Base-by-base conservation (phyloP, 2,329 filamentous ascomycete genomes). In the Epichloe typhina region DNA sequence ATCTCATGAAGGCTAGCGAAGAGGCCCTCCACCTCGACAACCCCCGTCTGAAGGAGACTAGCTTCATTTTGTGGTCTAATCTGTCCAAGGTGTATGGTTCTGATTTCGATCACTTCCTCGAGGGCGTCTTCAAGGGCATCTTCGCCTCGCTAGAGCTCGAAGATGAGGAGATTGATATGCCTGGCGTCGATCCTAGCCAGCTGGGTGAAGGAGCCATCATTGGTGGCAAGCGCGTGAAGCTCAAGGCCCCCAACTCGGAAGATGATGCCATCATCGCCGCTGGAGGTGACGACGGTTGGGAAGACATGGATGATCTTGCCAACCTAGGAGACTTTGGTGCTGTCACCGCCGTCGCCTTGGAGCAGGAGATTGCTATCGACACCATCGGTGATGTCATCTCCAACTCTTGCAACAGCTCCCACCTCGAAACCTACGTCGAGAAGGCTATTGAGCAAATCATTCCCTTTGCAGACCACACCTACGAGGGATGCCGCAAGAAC, bases 361-460 rank as follows among this genome's bases (percentile, higher is more conserved):
- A 97, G 76, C 96, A 97, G 71, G 93, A 98, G 70, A 94, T 97
- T 60, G 91, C 93, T 38, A 82, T 95, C 43, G 93, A 98, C 67
- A 90, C 96, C 5, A 79, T 96, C 37, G 93, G 90, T 56, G 93
- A 98, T 63, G 82, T 98, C 55, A 84, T 97, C 61, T 84, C 86
- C 45, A 84, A 94, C 72, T 88, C 88, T 46, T 89, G 88, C 67
- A 79, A 80, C 62, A 79, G 85, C 58, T 88, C 80, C 65, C 77
- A 77, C 59, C 71, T 80, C 51, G 70, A 94, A 57, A 83, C 87
- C 5, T 95, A 91, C 67, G 86, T 96, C 55, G 84, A 95, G 72
- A 86, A 88, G 73, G 88, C 88, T 7, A 80, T 98, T 54, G 84
- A 88, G 68, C 82, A 82, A 56, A 79, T 95, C 33, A 74, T 88